Base-by-base conservation (phyloP, 768 basidiomycete genomes). In the Mycena vulgaris region DNA sequence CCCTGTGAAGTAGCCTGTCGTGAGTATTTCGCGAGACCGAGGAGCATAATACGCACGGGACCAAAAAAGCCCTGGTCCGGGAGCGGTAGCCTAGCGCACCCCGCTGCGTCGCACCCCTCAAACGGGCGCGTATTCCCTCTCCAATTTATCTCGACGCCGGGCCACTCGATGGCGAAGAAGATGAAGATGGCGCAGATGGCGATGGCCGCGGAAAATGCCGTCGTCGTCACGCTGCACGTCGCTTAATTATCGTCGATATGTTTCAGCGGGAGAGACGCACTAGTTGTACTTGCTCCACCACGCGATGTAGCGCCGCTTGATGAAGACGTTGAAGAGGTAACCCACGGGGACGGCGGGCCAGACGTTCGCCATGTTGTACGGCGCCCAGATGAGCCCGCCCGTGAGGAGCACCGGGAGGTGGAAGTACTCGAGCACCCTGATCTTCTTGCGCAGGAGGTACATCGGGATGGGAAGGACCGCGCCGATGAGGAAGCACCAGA, bases 161-260 rank as follows among this genome's bases (percentile, higher is more conserved):
- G 76, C 49, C 75, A 70, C 52, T 80, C 70, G 17, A 82, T 62
- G 3, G 75, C 78, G 66, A 81, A 82, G 77, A 84, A 84, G 56
- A 81, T 80, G 48, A 83, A 68, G 57, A 83, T 74, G 17, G 75
- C 81, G 21, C 75, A 75, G 65, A 84, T 68, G 48, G 81, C 82
- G 56, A 83, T 81, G 53, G 78, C 80, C 17, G 76, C 71, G 73
- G 72, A 70, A 69, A 78, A 79, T 10, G 80, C 80, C 31, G 77
- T 76, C n/a, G 81, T 76, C 52, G 79, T 75, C 42, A 80, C 72
- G 72, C 78, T 68, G 49, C 21, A 23, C 31, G 31, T n/a, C 21
- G 19, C n/a, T n/a, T 45, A 6, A 25, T 23, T n/a, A 6, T 21
- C 16, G 25, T 17, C 49, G 19, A 1, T 1, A 28, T n/a, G n/a